These are phyloP conservation scores for Tagetes erecta DNA, from an alignment of 129 eudicot genomes.

Conservation along the genomic window DNA sequence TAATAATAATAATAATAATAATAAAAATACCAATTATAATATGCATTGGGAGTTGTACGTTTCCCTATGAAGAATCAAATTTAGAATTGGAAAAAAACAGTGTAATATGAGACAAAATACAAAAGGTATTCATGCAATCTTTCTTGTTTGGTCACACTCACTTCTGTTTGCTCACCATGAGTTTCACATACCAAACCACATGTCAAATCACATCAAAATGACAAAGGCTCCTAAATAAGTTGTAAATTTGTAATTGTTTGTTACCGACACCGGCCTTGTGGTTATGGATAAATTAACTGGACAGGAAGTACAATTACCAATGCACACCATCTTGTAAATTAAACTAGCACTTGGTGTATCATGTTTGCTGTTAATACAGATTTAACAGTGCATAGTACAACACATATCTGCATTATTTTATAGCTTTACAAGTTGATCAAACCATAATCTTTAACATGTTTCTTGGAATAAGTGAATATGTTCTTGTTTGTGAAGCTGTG, in stretches of 20 bases:
- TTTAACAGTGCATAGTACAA: conserved; percentile 20
- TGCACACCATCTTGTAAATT: background rate
- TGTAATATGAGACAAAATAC: conserved; percentile 28
- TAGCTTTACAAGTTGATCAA: conserved; percentile 2
- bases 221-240: conserved; percentile 3
- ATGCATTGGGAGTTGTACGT: conserved; percentile 23
- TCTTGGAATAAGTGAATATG: no score
- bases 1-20: no score
- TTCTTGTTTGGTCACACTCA: conserved; percentile 51
- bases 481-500: background rate
- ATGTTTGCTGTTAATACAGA: background rate
- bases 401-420: background rate
- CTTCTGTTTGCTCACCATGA: conserved; percentile 51
- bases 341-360: background rate
- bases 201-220: conserved; percentile 18
- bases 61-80: background rate
- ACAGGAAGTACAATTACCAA: conserved; percentile 1
- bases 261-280: background rate
- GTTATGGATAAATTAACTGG: background rate
- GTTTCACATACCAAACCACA: conserved; percentile 42
- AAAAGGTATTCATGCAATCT: background rate
- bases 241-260: background rate
- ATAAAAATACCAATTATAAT: conserved; percentile 15
- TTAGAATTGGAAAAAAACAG: conserved; percentile 16
- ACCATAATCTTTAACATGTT: background rate